These are phyloP conservation scores for Microbotryum intermedium DNA, from an alignment of 1,284 basidiomycete genomes.

Conservation along the genomic window DNA sequence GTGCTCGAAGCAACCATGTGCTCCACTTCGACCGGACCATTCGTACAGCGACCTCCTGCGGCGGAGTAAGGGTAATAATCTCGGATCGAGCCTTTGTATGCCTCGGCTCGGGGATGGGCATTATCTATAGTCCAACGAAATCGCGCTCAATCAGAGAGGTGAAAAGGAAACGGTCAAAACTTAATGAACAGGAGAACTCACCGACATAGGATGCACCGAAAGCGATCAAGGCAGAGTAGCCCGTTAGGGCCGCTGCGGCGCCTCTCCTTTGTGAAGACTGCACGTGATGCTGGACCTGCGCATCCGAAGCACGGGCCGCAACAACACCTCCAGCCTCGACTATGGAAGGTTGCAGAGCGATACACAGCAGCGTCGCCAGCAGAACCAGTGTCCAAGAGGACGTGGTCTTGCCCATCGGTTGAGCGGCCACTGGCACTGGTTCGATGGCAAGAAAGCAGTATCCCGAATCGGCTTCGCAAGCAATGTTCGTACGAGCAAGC, in stretches of 20 bases:
- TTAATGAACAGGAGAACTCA: not conserved
- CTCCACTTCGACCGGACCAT: conserved; percentile 25
- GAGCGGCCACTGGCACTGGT: too few species aligned
- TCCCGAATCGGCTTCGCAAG: too few species aligned
- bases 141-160: not conserved
- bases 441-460: too few species aligned
- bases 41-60: conserved; percentile 19
- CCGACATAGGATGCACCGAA: conserved; percentile 25
- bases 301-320: too few species aligned
- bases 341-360: too few species aligned
- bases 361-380: too few species aligned
- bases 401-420: too few species aligned
- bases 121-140: conserved; percentile 9
- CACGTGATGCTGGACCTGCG: too few species aligned
- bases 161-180: not conserved
- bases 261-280: too few species aligned
- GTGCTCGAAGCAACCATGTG: conserved; percentile 11
- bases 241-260: not conserved
- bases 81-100: conserved; percentile 8
- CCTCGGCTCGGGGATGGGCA: conserved; percentile 7
- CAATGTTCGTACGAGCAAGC: too few species aligned
- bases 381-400: too few species aligned
- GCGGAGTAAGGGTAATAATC: conserved; percentile 17
- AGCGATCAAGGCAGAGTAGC: conserved; percentile 21
- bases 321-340: too few species aligned